phyloP scores from a whole-genome alignment of 2,329 filamentous ascomycete genomes.

The Neopestalotiopsis clavispora region DNA sequence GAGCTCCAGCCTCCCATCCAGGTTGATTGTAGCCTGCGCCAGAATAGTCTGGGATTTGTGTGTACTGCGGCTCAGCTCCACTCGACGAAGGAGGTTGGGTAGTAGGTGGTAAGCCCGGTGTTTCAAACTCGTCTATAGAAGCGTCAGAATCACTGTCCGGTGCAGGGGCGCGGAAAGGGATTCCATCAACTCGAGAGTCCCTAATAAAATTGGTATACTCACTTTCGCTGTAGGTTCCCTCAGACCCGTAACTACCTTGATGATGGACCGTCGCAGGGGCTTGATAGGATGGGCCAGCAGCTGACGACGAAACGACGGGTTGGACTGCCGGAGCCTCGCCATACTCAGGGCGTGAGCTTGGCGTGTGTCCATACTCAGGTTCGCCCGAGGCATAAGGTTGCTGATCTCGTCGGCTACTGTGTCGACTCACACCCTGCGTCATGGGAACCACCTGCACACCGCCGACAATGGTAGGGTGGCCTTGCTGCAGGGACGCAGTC shows the following conservation, averaged over 20 bases:
- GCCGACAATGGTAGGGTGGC: conserved; percentile 86
- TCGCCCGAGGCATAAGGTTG: conserved; percentile 38
- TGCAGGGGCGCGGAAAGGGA: conserved; percentile 54
- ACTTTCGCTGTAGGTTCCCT: conserved; percentile 70
- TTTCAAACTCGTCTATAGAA: conserved; percentile 63
- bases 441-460: conserved; percentile 96
- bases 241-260: conserved; percentile 59
- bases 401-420: conserved; percentile 48
- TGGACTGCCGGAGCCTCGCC: conserved; percentile 49
- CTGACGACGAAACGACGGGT: conserved; percentile 45
- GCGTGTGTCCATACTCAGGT: conserved; percentile 32
- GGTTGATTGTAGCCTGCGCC: conserved; percentile 69
- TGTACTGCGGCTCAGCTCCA: conserved; percentile 39
- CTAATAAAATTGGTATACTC: conserved; percentile 71
- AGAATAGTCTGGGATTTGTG: conserved; percentile 62
- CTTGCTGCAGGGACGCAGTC: conserved; percentile 82
- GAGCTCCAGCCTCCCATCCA: conserved; percentile 72
- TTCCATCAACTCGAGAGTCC: conserved; percentile 65
- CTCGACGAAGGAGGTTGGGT: conserved; percentile 36
- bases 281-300: conserved; percentile 49
- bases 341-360: conserved; percentile 41
- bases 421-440: conserved; percentile 71
- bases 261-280: conserved; percentile 46
- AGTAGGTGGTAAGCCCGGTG: conserved; percentile 47
- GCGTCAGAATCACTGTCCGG: conserved; percentile 45